Conservation (phyloP, 805 yeast species). For the Kuraishia floccosa region DNA sequence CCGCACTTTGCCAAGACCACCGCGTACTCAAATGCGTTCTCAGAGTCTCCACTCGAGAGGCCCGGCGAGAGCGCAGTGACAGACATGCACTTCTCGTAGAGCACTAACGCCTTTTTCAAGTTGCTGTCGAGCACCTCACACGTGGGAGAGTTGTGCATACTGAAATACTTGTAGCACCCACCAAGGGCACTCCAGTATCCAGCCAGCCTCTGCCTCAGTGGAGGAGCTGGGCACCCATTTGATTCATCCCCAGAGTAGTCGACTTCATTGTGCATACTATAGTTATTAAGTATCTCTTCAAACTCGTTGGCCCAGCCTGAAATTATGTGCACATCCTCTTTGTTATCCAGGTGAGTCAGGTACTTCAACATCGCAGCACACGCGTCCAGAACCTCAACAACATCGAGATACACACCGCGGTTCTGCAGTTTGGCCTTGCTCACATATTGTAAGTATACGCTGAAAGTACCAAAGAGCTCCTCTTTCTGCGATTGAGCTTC, state of each 20-base stretch:
- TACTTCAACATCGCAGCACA: background rate
- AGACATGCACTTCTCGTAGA: background rate
- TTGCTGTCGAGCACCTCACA: background rate
- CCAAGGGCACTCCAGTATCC: conserved; percentile 1
- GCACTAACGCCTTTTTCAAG: background rate
- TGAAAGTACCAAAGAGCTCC: conserved; percentile 2
- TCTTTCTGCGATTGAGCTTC: background rate
- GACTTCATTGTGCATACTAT: background rate
- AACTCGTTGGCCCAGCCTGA: background rate
- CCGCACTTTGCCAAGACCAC: background rate
- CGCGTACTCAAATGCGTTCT: background rate
- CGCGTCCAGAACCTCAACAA: conserved; percentile 1
- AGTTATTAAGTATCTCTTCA: background rate
- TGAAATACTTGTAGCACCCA: background rate
- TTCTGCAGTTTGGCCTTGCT: background rate
- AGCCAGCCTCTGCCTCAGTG: background rate
- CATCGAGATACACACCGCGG: background rate
- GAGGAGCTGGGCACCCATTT: too few species aligned
- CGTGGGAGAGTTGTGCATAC: background rate
- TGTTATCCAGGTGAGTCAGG: background rate
- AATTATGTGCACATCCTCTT: background rate
- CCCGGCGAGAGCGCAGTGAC: background rate
- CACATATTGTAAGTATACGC: conserved; percentile 1
- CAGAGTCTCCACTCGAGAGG: background rate
- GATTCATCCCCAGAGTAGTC: background rate